Percentiles rank a stretch among this genome's conserved stretches.
phyloP scores from a whole-genome alignment of 352 stramenopile genomes.

The Phytophthora constricta region DNA sequence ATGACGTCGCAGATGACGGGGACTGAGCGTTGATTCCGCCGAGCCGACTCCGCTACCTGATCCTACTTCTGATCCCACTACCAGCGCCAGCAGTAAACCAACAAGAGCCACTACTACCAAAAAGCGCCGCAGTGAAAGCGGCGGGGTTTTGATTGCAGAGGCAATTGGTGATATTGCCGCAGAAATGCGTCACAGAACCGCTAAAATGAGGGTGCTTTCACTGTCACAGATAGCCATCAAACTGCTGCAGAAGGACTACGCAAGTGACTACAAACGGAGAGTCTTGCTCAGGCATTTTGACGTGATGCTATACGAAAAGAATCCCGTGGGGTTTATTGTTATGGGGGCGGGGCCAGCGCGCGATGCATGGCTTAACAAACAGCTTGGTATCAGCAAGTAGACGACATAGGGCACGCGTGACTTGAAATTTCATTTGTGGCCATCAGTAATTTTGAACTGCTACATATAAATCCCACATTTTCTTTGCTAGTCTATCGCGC shows the following conservation, averaged over 20 bases:
- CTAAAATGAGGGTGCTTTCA: background rate
- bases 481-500: constrained; percentile 13
- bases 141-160: too few relatives aligned
- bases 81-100: background rate
- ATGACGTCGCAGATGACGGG: background rate
- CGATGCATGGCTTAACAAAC: constrained; percentile 17
- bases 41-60: background rate
- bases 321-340: constrained; percentile 9
- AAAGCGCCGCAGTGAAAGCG: constrained; percentile 7
- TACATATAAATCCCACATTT: constrained; percentile 25
- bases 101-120: background rate
- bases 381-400: background rate
- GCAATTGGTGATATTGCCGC: too few relatives aligned
- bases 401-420: background rate
- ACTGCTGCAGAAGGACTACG: constrained; percentile 6
- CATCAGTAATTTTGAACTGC: background rate
- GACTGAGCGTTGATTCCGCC: background rate
- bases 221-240: background rate
- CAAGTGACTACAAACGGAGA: background rate
- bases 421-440: background rate
- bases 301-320: constrained; percentile 22
- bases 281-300: constrained; percentile 9
- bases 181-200: constrained; percentile 4
- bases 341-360: constrained; percentile 16
- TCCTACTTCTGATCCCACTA: background rate